A percentile compares a stretch with the other conserved stretches of the same genome.
These are phyloP conservation scores for Ramularia collo-cygni DNA, from an alignment of 2,329 filamentous ascomycete species.

Conservation along the genomic window DNA sequence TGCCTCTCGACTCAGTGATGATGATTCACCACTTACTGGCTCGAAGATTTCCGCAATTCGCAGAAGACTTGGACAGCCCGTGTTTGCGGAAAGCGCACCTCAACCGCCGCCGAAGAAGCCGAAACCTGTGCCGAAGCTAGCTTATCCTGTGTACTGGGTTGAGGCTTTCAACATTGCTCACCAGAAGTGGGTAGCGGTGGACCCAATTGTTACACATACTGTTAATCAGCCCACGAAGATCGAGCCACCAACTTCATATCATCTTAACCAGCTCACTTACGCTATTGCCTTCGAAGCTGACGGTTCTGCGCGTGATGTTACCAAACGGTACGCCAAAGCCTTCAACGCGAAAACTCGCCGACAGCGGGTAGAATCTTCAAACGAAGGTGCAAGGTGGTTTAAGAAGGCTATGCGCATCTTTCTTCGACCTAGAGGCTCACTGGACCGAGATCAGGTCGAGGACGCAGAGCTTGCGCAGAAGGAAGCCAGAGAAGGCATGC, in stretches of 20 bases:
- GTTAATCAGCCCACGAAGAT: slow-evolving; percentile 69
- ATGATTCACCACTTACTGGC: slow-evolving; percentile 18
- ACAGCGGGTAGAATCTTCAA: slow-evolving; percentile 64
- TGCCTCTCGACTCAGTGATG: slow-evolving; percentile 12
- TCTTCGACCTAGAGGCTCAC: slow-evolving; percentile 20
- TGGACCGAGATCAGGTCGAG: slow-evolving; percentile 76
- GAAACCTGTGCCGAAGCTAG: slow-evolving; percentile 57
- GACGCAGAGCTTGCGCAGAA: slow-evolving; percentile 65
- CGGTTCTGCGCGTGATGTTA: slow-evolving; percentile 74
- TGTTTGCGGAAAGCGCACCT: slow-evolving; percentile 14
- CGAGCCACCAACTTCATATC: slow-evolving; percentile 75
- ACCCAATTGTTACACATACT: slow-evolving; percentile 73
- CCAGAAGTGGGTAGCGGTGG: slow-evolving; percentile 87
- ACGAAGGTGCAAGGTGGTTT: slow-evolving; percentile 52
- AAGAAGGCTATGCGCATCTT: slow-evolving; percentile 43
- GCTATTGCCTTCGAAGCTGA: slow-evolving; percentile 80
- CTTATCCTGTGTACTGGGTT: slow-evolving; percentile 86
- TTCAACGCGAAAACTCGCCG: slow-evolving; percentile 87
- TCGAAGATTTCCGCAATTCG: slow-evolving; percentile 24
- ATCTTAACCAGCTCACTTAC: slow-evolving; percentile 71
- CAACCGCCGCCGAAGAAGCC: slow-evolving; percentile 26
- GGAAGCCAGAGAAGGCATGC: slow-evolving; percentile 62
- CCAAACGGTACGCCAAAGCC: slow-evolving; percentile 75
- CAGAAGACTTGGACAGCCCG: slow-evolving; percentile 29
- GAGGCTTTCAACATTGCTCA: slow-evolving; percentile 80